Percentiles rank a stretch among this genome's conserved stretches.
phyloP scores from a whole-genome alignment of 1,139 yeast species.

The Kodamaea ohmeri region DNA sequence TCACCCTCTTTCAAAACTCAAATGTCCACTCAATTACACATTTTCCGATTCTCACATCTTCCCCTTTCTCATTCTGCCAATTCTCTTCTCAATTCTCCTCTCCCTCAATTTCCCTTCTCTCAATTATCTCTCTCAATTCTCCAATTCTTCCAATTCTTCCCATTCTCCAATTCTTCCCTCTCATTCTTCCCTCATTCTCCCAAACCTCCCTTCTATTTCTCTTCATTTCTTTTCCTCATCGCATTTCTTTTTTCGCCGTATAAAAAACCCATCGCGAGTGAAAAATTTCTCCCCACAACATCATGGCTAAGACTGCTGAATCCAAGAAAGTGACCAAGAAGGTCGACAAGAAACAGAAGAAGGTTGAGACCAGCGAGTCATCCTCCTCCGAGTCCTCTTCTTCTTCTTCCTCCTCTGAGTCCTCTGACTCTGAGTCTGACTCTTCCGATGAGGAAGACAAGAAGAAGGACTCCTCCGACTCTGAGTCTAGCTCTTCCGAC shows the following conservation, averaged over 20 bases:
- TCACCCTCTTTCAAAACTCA: too few relatives aligned
- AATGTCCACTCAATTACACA: too few relatives aligned
- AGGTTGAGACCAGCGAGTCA: slow-evolving; percentile 18
- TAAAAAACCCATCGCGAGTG: slow-evolving; percentile 4
- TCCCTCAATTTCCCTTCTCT: too few relatives aligned
- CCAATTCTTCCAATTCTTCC: too few relatives aligned
- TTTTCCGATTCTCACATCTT: too few relatives aligned
- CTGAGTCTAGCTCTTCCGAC: slow-evolving; percentile 15
- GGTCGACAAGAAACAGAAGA: slow-evolving; percentile 22
- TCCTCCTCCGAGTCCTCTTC: slow-evolving; percentile 15
- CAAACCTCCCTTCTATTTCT: background rate
- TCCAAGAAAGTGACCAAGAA: slow-evolving; percentile 28
- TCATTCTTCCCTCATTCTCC: too few relatives aligned
- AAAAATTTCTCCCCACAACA: slow-evolving; percentile 7
- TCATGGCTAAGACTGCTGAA: slow-evolving; percentile 22
- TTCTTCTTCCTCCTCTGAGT: slow-evolving; percentile 15
- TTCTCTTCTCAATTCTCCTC: too few relatives aligned
- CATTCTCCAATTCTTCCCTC: too few relatives aligned
- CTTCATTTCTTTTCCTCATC: background rate
- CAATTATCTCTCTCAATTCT: too few relatives aligned
- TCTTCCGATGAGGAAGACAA: slow-evolving; percentile 20
- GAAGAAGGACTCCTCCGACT: slow-evolving; percentile 25
- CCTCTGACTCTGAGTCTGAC: slow-evolving; percentile 17
- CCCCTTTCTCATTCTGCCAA: too few relatives aligned
- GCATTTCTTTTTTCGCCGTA: slow-evolving; percentile 1